Conservation (phyloP, 208 protist species). For the Acanthamoeba culbertsoni region DNA sequence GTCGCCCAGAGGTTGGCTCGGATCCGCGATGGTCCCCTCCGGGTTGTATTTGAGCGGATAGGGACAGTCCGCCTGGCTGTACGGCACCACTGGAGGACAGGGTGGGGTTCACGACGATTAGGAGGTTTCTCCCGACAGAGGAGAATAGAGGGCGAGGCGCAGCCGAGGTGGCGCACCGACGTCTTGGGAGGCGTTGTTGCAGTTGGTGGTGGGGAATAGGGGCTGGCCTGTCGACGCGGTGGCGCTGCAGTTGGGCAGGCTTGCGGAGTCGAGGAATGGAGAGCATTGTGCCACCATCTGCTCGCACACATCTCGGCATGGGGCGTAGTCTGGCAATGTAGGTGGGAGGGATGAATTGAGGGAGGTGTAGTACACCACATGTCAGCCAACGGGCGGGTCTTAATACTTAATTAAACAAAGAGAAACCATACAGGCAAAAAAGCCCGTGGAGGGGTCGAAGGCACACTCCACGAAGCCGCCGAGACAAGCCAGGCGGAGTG, state of each 20-base stretch:
- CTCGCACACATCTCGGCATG: slow-evolving; percentile 14
- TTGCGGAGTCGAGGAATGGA: too few relatives aligned
- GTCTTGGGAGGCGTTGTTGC: neutral
- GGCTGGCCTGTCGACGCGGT: neutral
- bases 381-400: too few relatives aligned
- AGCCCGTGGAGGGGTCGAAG: neutral
- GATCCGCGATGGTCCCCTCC: neutral
- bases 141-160: neutral
- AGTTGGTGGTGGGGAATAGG: neutral
- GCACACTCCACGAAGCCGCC: neutral
- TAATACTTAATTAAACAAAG: neutral
- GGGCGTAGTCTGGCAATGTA: neutral
- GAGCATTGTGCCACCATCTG: neutral
- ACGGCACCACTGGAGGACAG: neutral
- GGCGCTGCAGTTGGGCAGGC: neutral
- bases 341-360: too few relatives aligned
- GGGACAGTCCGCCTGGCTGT: slow-evolving; percentile 53
- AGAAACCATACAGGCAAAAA: neutral
- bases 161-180: neutral
- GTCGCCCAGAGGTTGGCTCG: neutral
- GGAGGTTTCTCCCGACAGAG: neutral
- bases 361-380: too few relatives aligned
- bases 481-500: neutral
- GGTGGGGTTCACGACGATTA: neutral
- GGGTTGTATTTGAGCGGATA: slow-evolving; percentile 43